Percentiles rank a stretch among this genome's conserved stretches.
Conservation (phyloP, 768 basidiomycete genomes). For the Podaxis sp. region DNA sequence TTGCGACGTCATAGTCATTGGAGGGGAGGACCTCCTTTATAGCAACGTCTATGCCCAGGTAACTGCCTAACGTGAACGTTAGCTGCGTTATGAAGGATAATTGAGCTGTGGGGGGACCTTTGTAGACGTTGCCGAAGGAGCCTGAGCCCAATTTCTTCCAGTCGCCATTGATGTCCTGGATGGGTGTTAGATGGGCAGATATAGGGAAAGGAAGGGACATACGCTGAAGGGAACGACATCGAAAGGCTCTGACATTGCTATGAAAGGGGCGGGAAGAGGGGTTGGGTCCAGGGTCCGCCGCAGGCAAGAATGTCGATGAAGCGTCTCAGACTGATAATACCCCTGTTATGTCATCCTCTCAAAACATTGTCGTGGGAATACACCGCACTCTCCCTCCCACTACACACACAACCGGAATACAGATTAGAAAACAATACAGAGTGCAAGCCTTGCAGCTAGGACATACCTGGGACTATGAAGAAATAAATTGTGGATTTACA, state of each 20-base stretch:
- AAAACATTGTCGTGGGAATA: slow-evolving; percentile 2
- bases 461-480: too few relatives aligned
- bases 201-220: slow-evolving; percentile 22
- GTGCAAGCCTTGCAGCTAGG: too few relatives aligned
- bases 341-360: slow-evolving; percentile 14
- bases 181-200: slow-evolving; percentile 14
- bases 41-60: slow-evolving; percentile 94
- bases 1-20: slow-evolving; percentile 88
- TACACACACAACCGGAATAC: too few relatives aligned
- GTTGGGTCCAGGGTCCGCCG: not conserved
- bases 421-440: too few relatives aligned
- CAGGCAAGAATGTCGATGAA: not conserved
- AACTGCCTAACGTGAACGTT: slow-evolving; percentile 53
- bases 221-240: slow-evolving; percentile 89
- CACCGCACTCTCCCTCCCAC: not conserved
- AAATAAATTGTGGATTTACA: too few relatives aligned
- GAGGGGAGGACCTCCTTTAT: slow-evolving; percentile 96
- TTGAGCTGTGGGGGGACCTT: slow-evolving; percentile 43
- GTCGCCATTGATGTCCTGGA: slow-evolving; percentile 80
- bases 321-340: slow-evolving; percentile 8
- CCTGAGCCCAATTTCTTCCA: slow-evolving; percentile 93
- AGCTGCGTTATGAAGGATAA: not conserved
- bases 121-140: slow-evolving; percentile 92
- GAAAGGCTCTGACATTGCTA: slow-evolving; percentile 63
- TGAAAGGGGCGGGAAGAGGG: slow-evolving; percentile 2